Evolutionary conservation across 371 early-diverging fungal genomes (phyloP), one percentile per base, ranked within the genome.

Genomic region (Apophysomyces variabilis): DNA sequence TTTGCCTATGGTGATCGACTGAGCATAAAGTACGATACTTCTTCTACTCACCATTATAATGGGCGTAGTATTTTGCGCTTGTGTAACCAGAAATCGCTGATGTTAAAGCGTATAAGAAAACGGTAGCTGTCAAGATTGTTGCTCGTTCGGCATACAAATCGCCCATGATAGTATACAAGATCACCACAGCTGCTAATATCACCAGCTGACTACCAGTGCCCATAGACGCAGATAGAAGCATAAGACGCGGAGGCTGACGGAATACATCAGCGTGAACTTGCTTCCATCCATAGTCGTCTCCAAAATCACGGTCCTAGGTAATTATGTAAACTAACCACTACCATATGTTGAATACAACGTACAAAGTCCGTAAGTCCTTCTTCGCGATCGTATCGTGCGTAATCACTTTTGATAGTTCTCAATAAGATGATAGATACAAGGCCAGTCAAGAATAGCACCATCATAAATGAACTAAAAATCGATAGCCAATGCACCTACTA

Each of bases 231-330:
- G 90, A 84, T 70, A 95, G 76, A 0, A 91, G 58, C 73, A 89
- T 86, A 26, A 91, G 77, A 13, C 84, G 83, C 38, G 86, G 77
- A 35, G 95, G 93, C 13, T 92, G 83, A 39, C 95, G 85, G 76
- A 95, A 94, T 0, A 94, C 93, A 73, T 95, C 95, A 6, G 92
- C 93, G 60, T 95, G 94, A 1, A 95, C 88, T 67, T 91, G 92
- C 71, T 93, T 94, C 95, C 95, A 95, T 4, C 95, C 95, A 79
- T 90, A 93, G 57, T 95, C 95, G 64, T 93, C 94, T 5, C 91
- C 92, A 16, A 93, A 75, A 71, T 94, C 93, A 18, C 89, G 85
- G 66, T 93, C 94, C 89, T 90, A 75, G 1, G 44, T 6, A 50
- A 50, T 50, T 8, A 26, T 9, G 9, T 21, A 50, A 18, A 21